Conservation (phyloP, 2,329 filamentous ascomycete species). For the Camptophora hylomeconis region DNA sequence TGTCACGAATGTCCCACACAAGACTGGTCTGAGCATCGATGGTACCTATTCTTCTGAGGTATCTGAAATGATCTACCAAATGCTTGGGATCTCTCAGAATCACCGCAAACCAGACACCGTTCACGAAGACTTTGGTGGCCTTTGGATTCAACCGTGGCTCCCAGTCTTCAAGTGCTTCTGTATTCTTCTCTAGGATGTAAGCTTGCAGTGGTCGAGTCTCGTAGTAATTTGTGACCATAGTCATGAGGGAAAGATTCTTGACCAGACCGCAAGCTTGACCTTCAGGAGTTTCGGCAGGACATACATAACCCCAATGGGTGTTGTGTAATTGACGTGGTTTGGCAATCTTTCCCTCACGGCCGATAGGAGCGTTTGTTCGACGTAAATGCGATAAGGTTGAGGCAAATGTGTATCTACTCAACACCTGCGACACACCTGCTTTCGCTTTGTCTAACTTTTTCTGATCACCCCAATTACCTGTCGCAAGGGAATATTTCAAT, state of each 20-base stretch:
- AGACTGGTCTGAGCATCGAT: slow-evolving; percentile 89
- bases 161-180: slow-evolving; percentile 95
- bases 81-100: slow-evolving; percentile 70
- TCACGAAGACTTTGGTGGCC: slow-evolving; percentile 95
- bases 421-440: slow-evolving; percentile 92
- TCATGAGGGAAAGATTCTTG: slow-evolving; percentile 97
- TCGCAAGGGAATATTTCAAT: slow-evolving; percentile 90
- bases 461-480: slow-evolving; percentile 98
- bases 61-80: slow-evolving; percentile 65
- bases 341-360: slow-evolving; percentile 93
- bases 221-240: slow-evolving; percentile 91
- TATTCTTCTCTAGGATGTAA: slow-evolving; percentile 89
- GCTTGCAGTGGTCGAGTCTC: slow-evolving; percentile 81
- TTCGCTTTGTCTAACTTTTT: slow-evolving; percentile 95
- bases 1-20: slow-evolving; percentile 88
- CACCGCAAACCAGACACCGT: slow-evolving; percentile 95
- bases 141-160: slow-evolving; percentile 73
- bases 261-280: slow-evolving; percentile 96
- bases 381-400: slow-evolving; percentile 94
- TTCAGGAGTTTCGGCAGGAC: slow-evolving; percentile 93
- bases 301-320: slow-evolving; percentile 96
- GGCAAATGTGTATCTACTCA: slow-evolving; percentile 95
- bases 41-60: slow-evolving; percentile 65
- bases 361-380: slow-evolving; percentile 93
- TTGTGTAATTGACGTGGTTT: slow-evolving; percentile 97